phyloP scores from a whole-genome alignment of 2,329 filamentous ascomycete genomes.

The Aspergillus candidus region DNA sequence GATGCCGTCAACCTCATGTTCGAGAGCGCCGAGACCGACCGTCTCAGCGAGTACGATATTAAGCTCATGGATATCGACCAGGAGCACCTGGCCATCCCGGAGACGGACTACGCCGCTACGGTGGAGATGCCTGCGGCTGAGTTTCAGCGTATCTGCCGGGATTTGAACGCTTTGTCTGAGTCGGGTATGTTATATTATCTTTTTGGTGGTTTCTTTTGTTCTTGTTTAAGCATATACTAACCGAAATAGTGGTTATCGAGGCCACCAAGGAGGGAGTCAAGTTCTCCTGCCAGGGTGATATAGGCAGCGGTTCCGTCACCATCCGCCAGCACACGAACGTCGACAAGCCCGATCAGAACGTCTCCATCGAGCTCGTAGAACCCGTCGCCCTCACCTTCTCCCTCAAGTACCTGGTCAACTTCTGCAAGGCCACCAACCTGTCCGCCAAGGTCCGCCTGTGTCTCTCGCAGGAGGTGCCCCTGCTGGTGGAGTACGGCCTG shows the following conservation, averaged over 20 bases:
- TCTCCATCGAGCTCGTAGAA: constrained; percentile 85
- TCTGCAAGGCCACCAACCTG: constrained; percentile 92
- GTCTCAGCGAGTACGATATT: constrained; percentile 97
- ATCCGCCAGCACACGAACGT: constrained; percentile 82
- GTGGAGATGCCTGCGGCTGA: constrained; percentile 82
- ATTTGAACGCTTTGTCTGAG: constrained; percentile 87
- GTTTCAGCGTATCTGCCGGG: constrained; percentile 91
- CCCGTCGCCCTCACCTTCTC: constrained; percentile 94
- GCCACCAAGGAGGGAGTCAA: constrained; percentile 96
- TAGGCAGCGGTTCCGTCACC: constrained; percentile 89
- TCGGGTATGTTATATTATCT: constrained; percentile 62
- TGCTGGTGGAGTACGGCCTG: constrained; percentile 86
- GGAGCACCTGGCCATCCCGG: constrained; percentile 96
- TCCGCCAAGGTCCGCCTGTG: constrained; percentile 81
- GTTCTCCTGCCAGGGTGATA: constrained; percentile 89
- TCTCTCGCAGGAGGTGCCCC: constrained; percentile 90
- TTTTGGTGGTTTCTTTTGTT: not conserved
- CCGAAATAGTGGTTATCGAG: constrained; percentile 73
- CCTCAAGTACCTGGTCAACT: constrained; percentile 98
- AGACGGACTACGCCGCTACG: constrained; percentile 95
- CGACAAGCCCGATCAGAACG: constrained; percentile 79
- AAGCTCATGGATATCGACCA: constrained; percentile 99
- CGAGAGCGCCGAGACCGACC: constrained; percentile 80
- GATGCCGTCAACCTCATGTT: constrained; percentile 95
- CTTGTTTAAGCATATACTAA: constrained; percentile 12